Evolutionary conservation across 75 land plant genomes (phyloP).

Genomic region (Ceratopteris richardii): DNA sequence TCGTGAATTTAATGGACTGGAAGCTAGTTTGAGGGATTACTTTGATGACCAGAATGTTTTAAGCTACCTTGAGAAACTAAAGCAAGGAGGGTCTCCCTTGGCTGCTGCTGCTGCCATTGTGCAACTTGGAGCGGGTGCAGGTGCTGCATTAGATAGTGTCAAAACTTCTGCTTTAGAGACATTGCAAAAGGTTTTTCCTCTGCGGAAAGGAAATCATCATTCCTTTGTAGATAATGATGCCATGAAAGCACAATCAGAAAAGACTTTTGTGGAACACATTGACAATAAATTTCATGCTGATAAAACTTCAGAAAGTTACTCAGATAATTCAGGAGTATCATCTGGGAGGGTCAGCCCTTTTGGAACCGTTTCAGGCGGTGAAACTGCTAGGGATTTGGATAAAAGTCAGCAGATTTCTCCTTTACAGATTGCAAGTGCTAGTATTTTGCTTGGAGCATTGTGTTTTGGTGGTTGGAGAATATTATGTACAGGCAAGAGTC

Average conservation of each 20-base stretch:
- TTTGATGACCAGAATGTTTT: conserved; percentile 82
- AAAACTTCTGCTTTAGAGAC: conserved; percentile 61
- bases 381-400: not conserved
- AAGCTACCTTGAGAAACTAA: conserved; percentile 60
- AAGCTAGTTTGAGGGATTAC: conserved; percentile 62
- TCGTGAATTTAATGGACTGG: conserved; percentile 52
- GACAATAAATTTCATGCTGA: not conserved
- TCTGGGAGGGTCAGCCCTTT: not conserved
- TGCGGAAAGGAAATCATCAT: conserved; percentile 13
- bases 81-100: conserved; percentile 50
- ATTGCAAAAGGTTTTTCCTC: conserved; percentile 72
- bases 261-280: not conserved
- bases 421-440: conserved; percentile 47
- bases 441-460: conserved; percentile 46
- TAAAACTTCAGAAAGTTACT: not conserved
- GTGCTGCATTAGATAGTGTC: conserved; percentile 67
- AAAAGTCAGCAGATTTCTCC: not conserved
- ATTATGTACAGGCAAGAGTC: conserved; percentile 13
- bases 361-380: not conserved
- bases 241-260: too few species aligned
- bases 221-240: too few species aligned
- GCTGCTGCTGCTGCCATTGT: conserved; percentile 89
- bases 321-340: not conserved
- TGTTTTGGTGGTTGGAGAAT: conserved; percentile 39
- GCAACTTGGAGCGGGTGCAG: conserved; percentile 71